Conservation (phyloP, 2,329 filamentous ascomycete species). For the Penicillium sp. region DNA sequence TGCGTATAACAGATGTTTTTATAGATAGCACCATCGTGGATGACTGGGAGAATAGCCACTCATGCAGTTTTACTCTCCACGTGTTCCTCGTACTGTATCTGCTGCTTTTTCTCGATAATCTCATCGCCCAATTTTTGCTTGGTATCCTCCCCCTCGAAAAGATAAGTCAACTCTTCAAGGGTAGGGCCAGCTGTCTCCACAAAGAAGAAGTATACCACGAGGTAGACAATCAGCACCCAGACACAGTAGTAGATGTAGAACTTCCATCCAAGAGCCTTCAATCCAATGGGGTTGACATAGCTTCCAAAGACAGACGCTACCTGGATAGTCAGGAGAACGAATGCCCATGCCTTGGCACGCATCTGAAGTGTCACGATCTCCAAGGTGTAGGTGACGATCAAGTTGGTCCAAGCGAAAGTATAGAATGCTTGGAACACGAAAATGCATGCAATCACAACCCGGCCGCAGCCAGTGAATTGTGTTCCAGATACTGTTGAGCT, state of each 20-base stretch:
- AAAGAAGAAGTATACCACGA: constrained; percentile 16
- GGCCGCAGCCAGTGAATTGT: constrained; percentile 29
- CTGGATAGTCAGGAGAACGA: constrained; percentile 43
- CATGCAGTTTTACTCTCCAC: constrained; percentile 8
- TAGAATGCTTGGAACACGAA: constrained; percentile 49
- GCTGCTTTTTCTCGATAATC: constrained; percentile 11
- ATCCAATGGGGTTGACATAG: constrained; percentile 31
- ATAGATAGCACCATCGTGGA: neutral
- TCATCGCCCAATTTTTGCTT: constrained; percentile 10
- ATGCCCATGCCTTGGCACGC: constrained; percentile 47
- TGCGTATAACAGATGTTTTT: neutral
- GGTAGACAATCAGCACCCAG: constrained; percentile 19
- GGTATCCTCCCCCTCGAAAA: constrained; percentile 13
- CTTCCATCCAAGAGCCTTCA: constrained; percentile 29
- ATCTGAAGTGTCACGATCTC: constrained; percentile 48
- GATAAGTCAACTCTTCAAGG: constrained; percentile 10
- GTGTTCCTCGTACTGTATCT: constrained; percentile 12
- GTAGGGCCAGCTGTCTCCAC: constrained; percentile 10
- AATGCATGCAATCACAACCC: constrained; percentile 45
- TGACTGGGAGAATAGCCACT: neutral
- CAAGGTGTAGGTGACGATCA: constrained; percentile 48
- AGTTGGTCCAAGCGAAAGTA: constrained; percentile 47
- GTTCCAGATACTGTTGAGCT: constrained; percentile 47
- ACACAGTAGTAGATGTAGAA: constrained; percentile 30
- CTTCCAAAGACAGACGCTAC: constrained; percentile 23